Conservation (phyloP, 2,329 filamentous ascomycete genomes). For the Aureobasidium pullulans region DNA sequence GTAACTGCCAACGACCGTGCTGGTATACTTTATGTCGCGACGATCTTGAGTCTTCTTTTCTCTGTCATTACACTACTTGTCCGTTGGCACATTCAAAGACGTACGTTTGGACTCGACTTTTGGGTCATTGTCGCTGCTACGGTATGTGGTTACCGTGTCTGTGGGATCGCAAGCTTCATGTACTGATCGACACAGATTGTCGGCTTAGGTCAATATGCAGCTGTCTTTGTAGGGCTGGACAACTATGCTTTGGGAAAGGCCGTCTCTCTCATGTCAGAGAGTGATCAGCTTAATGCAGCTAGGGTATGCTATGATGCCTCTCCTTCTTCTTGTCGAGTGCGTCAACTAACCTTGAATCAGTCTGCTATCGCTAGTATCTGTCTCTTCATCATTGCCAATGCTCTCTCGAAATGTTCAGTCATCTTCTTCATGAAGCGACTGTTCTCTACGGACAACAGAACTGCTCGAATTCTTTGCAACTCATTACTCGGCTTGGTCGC, state of each 20-base stretch:
- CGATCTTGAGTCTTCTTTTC: constrained; percentile 23
- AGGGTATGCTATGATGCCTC: not conserved
- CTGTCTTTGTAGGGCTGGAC: constrained; percentile 18
- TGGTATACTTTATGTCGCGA: constrained; percentile 24
- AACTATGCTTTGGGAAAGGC: constrained; percentile 9
- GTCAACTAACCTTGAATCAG: not conserved
- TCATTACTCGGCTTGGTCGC: constrained; percentile 17
- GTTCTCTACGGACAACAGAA: constrained; percentile 22
- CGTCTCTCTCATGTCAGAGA: not conserved
- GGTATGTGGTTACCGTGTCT: not conserved
- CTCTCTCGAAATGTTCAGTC: constrained; percentile 25
- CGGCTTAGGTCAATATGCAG: constrained; percentile 20
- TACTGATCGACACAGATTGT: constrained; percentile 12
- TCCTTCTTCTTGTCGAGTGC: not conserved
- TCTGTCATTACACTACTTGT: constrained; percentile 21
- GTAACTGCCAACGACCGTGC: constrained; percentile 21
- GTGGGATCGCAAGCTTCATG: not conserved
- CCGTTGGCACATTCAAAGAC: constrained; percentile 22
- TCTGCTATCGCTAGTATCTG: constrained; percentile 22
- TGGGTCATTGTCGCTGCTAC: constrained; percentile 22
- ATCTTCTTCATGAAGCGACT: constrained; percentile 26
- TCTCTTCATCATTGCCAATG: constrained; percentile 22
- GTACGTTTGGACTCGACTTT: constrained; percentile 23
- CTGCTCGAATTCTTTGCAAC: constrained; percentile 18
- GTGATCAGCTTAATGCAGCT: not conserved